Base-by-base conservation (phyloP, 805 yeast genomes). In the Tetrapisispora arboricola region DNA sequence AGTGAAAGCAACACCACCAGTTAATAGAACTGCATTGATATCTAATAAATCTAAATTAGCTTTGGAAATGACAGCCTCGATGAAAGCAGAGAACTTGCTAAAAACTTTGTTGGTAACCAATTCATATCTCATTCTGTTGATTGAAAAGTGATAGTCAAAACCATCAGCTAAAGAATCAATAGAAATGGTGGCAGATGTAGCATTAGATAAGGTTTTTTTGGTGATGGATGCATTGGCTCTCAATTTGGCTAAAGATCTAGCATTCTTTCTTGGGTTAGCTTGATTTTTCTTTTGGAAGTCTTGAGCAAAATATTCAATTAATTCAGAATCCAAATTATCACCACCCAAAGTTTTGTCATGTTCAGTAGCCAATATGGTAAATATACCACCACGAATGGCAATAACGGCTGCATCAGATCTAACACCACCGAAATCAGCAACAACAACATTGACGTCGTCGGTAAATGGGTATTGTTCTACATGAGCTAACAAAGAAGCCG, bases 371-470 rank as follows among this genome's bases (percentile, higher is more conserved):
- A 92, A 71, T 36, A 86, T 71, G 42, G 98, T 90, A 67, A 84
- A 73, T 51, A 92, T 76, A 56, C 98, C 98, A 49, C 95, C 95
- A 70, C 96, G 80, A 40, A 81, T 84, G 31, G 96, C 79, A 54
- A 92, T 70, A 39, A 92, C 88, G 44, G 97, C 95, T 47, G 88
- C 96, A 60, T 92, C 97, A 32, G 95, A 80, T 67, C 97, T 76
- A 53, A 87, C 73, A 59, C 95, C 96, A 63, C 98, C 98, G 56
- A 92, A 84, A 65, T 92, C 98, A 41, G 94, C 94, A 51, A 92
- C 96, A 38, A 86, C 94, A 29, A 59, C 59, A 38, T 55, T 60
- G 35, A 44, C 55, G 36, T 61, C 65, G 15, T 34, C 37, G 4
- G 49, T 48, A 39, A 49, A 49, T 35, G 54, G 52, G 47, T 57